Evolutionary conservation across 139 green algal species (phyloP).

Genomic region (Marvania coccoides): DNA sequence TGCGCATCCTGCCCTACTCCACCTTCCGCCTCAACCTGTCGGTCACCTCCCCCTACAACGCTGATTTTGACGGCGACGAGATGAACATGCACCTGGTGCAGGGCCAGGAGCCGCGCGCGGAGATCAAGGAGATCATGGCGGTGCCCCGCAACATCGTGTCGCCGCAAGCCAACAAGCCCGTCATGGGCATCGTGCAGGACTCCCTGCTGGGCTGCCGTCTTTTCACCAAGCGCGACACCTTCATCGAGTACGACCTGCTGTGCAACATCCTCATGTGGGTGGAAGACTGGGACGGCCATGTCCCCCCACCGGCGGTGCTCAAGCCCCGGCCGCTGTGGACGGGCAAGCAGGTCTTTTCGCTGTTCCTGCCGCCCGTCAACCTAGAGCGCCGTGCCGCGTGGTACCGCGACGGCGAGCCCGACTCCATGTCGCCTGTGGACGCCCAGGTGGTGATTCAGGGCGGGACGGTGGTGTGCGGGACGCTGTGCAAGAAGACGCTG

Average conservation of each 20-base stretch:
- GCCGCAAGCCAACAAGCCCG: slow-evolving; percentile 94
- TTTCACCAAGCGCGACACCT: slow-evolving; percentile 97
- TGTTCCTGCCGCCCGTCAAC: slow-evolving; percentile 87
- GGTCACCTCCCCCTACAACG: slow-evolving; percentile 99
- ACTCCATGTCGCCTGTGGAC: slow-evolving; percentile 79
- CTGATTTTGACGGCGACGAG: slow-evolving; percentile 99
- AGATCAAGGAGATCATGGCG: slow-evolving; percentile 97
- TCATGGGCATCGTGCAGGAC: slow-evolving; percentile 99
- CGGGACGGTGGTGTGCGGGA: slow-evolving; percentile 80
- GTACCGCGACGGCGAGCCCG: slow-evolving; percentile 76
- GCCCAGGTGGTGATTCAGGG: slow-evolving; percentile 87
- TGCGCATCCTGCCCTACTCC: slow-evolving; percentile 89
- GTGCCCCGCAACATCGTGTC: slow-evolving; percentile 97
- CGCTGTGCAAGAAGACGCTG: slow-evolving; percentile 95
- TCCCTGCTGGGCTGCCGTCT: slow-evolving; percentile 84
- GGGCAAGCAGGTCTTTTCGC: slow-evolving; percentile 80
- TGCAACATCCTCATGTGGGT: slow-evolving; percentile 97
- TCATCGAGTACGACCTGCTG: slow-evolving; percentile 90
- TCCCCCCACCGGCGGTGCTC: slow-evolving; percentile 89
- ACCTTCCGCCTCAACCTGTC: slow-evolving; percentile 90
- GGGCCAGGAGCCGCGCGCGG: slow-evolving; percentile 84
- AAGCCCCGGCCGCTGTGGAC: slow-evolving; percentile 96
- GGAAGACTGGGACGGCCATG: slow-evolving; percentile 84
- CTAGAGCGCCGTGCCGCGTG: slow-evolving; percentile 68
- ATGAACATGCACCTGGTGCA: slow-evolving; percentile 99